Conservation (phyloP, 164 flowering plant species). For the Nelumbo lutea region DNA sequence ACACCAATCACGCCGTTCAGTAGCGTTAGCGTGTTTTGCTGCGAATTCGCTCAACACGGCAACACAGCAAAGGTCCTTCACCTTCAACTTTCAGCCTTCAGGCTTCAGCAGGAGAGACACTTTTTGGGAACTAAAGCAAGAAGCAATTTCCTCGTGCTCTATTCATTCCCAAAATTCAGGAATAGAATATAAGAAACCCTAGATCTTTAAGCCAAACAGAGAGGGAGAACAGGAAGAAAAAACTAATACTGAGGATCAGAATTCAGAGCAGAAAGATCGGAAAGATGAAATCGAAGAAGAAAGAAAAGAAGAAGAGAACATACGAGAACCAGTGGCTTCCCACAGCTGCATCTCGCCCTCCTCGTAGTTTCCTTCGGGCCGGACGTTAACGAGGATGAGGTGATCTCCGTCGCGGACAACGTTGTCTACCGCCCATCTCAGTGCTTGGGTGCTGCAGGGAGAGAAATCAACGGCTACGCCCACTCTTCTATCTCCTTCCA, state of each 20-base stretch:
- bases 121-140: no score
- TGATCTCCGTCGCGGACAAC: slow-evolving; percentile 59
- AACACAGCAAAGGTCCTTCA: no score
- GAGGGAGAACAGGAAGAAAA: background rate
- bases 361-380: slow-evolving; percentile 48
- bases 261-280: background rate
- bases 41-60: no score
- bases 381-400: slow-evolving; percentile 60
- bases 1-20: no score
- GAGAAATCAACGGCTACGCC: slow-evolving; percentile 96
- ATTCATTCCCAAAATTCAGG: no score
- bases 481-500: slow-evolving; percentile 53
- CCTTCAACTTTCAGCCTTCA: no score
- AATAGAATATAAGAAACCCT: background rate
- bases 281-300: background rate
- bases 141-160: no score
- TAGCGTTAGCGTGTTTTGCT: no score
- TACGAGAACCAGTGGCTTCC: slow-evolving; percentile 92
- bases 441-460: slow-evolving; percentile 63
- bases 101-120: no score
- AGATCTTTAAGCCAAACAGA: background rate
- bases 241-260: no score
- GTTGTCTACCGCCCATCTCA: slow-evolving; percentile 80
- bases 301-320: slow-evolving; percentile 10
- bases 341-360: slow-evolving; percentile 85